Base-by-base conservation (phyloP, 768 basidiomycete genomes). In the Cystofilobasidium bisporidii region DNA sequence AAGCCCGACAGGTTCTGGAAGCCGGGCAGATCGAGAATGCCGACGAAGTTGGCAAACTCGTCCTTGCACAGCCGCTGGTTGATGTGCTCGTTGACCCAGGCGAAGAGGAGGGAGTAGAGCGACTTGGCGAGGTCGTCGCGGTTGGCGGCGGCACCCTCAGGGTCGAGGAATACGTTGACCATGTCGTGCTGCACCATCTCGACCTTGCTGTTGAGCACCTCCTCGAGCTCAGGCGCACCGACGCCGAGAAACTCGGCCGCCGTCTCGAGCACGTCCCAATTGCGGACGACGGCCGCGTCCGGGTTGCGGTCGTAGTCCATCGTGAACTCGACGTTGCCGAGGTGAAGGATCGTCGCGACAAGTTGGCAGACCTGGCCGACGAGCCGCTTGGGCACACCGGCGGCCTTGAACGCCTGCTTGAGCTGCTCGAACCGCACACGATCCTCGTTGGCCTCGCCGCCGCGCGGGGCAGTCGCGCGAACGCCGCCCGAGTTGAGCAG, bases 291-390 rank as follows among this genome's bases (percentile, higher is more conserved):
- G 3, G 96, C 92, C 0, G 91, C 90, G 71, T 96, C 94, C 74
- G 91, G 87, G 72, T 96, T 92, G 20, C 87, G 82, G 70, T 82
- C 79, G 14, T 87, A 83, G 76, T 94, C 92, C 69, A 88, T 81
- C 18, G 81, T 86, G 77, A 98, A 98, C 73, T 96, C 89, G 71
- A 99, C 83, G 74, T 98, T 94, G 33, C 96, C 94, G 30, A 98
- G 85, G 74, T 98, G 96, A 33, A 98, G 83, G 75, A 99, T 98
- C 48, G 91, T 89, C 17, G 96, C 93, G 63, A 97, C 77, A 59
- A 98, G 84, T 76, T 97, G 94, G 76, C 91, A 97, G 0, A 91
- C 88, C 75, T 96, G 91, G 0, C 93, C 92, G 63, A 99, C 92
- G 70, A 91, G 87, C 38, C 91, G 74, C 76, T 97, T 98, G 11